Evolutionary conservation across 1,284 basidiomycete genomes (phyloP).

Genomic region (Moesziomyces antarcticus): DNA sequence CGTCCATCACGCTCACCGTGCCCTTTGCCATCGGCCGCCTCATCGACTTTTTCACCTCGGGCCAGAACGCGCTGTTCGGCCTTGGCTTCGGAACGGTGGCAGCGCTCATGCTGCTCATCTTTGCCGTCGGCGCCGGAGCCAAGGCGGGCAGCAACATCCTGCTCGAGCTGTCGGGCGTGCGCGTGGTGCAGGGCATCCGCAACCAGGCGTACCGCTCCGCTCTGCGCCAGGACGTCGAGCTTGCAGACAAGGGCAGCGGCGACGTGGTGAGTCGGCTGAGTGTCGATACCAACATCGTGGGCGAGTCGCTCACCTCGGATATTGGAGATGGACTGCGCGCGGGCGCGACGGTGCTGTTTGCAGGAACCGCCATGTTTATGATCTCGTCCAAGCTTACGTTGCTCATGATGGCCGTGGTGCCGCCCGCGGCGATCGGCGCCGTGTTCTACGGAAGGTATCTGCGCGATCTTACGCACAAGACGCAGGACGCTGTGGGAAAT

Average conservation of each 20-base stretch:
- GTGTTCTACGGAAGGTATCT: conserved; percentile 96
- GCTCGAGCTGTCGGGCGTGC: conserved; percentile 82
- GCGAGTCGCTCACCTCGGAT: conserved; percentile 78
- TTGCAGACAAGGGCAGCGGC: conserved; percentile 88
- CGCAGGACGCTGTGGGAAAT: conserved; percentile 92
- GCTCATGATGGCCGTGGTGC: conserved; percentile 92
- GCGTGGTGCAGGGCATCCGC: conserved; percentile 89
- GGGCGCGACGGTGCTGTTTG: conserved; percentile 56
- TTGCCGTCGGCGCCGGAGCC: conserved; percentile 85
- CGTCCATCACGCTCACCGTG: conserved; percentile 77
- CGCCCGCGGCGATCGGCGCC: conserved; percentile 92
- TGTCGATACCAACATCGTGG: conserved; percentile 92
- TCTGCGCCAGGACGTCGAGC: conserved; percentile 81
- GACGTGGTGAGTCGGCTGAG: conserved; percentile 92
- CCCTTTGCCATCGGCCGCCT: conserved; percentile 66
- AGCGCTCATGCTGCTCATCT: conserved; percentile 78
- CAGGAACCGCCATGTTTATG: conserved; percentile 95
- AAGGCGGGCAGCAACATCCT: conserved; percentile 91
- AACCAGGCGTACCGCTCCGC: conserved; percentile 84
- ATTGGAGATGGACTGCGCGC: conserved; percentile 62
- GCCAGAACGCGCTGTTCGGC: conserved; percentile 58
- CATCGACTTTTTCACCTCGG: conserved; percentile 66
- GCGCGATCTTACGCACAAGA: conserved; percentile 87
- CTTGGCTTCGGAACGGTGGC: conserved; percentile 85
- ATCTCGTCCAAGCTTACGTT: conserved; percentile 89